Percentiles rank a stretch among this genome's conserved stretches.
Conservation (phyloP, 768 basidiomycete species). For the Pleurotus pulmonarius region DNA sequence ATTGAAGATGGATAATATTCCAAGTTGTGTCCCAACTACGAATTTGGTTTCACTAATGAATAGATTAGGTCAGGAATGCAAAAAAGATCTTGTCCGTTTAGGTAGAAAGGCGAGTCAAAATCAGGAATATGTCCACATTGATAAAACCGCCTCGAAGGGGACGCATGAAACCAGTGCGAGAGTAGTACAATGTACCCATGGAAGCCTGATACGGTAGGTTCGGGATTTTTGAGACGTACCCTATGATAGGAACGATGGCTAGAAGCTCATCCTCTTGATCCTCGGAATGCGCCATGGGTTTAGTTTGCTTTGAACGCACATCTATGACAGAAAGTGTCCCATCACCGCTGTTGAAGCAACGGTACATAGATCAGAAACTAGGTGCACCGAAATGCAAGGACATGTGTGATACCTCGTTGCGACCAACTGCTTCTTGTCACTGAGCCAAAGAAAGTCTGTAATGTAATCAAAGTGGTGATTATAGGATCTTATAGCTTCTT, state of each 20-base stretch:
- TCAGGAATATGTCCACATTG: neutral
- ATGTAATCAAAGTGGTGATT: slow-evolving; percentile 94
- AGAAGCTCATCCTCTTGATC: slow-evolving; percentile 95
- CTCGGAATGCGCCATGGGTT: slow-evolving; percentile 83
- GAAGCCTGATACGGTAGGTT: neutral
- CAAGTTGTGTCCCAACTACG: slow-evolving; percentile 86
- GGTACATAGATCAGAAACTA: too few species aligned
- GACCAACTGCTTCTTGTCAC: slow-evolving; percentile 80
- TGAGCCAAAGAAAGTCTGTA: slow-evolving; percentile 85
- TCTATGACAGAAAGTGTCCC: slow-evolving; percentile 93
- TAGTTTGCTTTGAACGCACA: slow-evolving; percentile 73
- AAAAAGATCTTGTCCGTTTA: neutral
- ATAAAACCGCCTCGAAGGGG: neutral
- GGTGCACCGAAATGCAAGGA: too few species aligned
- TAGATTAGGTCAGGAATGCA: neutral
- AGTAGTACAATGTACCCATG: neutral
- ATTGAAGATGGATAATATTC: slow-evolving; percentile 89
- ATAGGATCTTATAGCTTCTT: slow-evolving; percentile 61
- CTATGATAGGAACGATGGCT: slow-evolving; percentile 81
- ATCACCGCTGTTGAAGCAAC: slow-evolving; percentile 62
- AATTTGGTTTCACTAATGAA: slow-evolving; percentile 64
- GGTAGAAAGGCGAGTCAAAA: too few species aligned
- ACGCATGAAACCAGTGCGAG: neutral
- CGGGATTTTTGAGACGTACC: slow-evolving; percentile 36
- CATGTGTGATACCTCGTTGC: slow-evolving; percentile 65